A percentile compares a stretch with the other conserved stretches of the same genome.
Conservation (phyloP, 106 monocot genomes). For the Dioscorea dumetorum region DNA sequence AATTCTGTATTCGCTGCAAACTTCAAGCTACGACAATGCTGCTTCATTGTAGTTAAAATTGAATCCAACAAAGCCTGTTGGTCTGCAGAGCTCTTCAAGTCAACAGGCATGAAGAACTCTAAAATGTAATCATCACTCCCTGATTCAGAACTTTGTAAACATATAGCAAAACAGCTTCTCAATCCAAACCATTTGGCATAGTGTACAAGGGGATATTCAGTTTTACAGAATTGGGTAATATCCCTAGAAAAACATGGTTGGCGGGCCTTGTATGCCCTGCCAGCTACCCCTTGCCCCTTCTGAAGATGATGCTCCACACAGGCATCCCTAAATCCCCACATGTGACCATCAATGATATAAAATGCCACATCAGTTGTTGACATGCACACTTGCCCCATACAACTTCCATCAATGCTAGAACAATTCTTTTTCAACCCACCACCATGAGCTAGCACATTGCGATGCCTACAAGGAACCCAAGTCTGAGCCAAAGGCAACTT, state of each 20-base stretch:
- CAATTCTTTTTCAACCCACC: conserved; percentile 52
- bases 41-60: conserved; percentile 36
- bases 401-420: conserved; percentile 64
- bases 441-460: conserved; percentile 46
- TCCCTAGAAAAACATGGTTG: conserved; percentile 55
- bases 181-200: conserved; percentile 79
- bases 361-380: conserved; percentile 77
- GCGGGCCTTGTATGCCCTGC: conserved; percentile 43
- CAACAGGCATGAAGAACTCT: conserved; percentile 80
- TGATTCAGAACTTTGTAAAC: conserved; percentile 47
- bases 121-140: conserved; percentile 63
- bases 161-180: conserved; percentile 54
- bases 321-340: conserved; percentile 87
- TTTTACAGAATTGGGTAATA: conserved; percentile 63
- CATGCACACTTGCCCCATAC: conserved; percentile 67
- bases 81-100: conserved; percentile 27
- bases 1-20: conserved; percentile 19
- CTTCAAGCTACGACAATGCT: conserved; percentile 43
- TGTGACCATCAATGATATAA: conserved; percentile 56
- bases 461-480: conserved; percentile 72
- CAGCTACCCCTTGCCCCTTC: conserved; percentile 81
- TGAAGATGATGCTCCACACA: conserved; percentile 82
- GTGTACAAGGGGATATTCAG: conserved; percentile 84
- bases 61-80: conserved; percentile 41
- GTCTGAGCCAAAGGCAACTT: conserved; percentile 85